These are phyloP conservation scores for Hemileia vastatrix DNA, from an alignment of 1,284 basidiomycete species.

Conservation along the genomic window DNA sequence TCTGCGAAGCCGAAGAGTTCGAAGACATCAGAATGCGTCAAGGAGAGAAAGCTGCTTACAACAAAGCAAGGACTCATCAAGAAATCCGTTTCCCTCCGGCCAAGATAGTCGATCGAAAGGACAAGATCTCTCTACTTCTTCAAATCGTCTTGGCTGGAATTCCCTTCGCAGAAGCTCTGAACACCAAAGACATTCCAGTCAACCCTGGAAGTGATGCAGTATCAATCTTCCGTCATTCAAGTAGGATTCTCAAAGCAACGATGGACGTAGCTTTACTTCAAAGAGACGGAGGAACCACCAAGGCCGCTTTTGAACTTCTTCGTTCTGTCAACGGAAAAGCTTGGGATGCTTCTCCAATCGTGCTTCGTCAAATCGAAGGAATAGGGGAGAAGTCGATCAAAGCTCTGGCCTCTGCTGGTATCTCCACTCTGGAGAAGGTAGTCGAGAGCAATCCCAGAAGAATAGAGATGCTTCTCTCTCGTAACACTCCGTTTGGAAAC, in stretches of 20 bases:
- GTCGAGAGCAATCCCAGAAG: slow-evolving; percentile 25
- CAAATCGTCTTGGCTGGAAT: slow-evolving; percentile 24
- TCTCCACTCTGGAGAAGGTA: slow-evolving; percentile 26
- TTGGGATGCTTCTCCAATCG: slow-evolving; percentile 71
- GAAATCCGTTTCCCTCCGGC: slow-evolving; percentile 36
- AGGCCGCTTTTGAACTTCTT: no score
- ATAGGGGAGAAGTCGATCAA: slow-evolving; percentile 63
- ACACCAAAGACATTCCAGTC: neutral
- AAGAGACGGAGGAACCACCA: slow-evolving; percentile 28
- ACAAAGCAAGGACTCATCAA: slow-evolving; percentile 22
- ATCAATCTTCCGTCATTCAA: neutral
- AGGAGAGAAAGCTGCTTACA: no score
- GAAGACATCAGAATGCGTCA: slow-evolving; percentile 36
- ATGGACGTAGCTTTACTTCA: slow-evolving; percentile 29
- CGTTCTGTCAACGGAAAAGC: slow-evolving; percentile 58
- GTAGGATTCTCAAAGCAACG: slow-evolving; percentile 22
- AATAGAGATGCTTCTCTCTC: slow-evolving; percentile 33
- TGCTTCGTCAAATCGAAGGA: slow-evolving; percentile 65
- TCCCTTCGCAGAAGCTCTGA: neutral
- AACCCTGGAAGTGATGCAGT: neutral
- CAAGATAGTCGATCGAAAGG: slow-evolving; percentile 27
- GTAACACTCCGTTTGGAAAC: slow-evolving; percentile 32
- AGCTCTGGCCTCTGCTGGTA: slow-evolving; percentile 28
- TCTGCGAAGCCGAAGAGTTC: slow-evolving; percentile 40
- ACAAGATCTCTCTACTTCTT: slow-evolving; percentile 35